Evolutionary conservation across 1,284 basidiomycete species (phyloP).

Genomic region (Heterobasidion occidentale): DNA sequence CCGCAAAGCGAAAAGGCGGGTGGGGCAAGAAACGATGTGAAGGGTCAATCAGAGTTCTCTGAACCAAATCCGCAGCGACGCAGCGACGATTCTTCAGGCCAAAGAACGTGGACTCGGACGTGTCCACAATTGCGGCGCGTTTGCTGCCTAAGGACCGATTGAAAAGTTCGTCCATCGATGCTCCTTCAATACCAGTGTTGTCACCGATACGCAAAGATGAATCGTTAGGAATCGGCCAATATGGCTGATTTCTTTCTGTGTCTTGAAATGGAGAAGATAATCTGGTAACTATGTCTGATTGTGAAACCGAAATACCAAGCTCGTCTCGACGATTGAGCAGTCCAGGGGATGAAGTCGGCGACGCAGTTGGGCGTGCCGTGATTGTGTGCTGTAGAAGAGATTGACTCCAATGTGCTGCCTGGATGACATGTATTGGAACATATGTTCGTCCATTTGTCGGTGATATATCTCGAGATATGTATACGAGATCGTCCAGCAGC

Average conservation of each 20-base stretch:
- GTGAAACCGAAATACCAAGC: constrained; percentile 46
- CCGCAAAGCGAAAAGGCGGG: constrained; percentile 76
- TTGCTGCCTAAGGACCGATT: constrained; percentile 17
- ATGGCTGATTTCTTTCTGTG: constrained; percentile 29
- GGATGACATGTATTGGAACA: constrained; percentile 59
- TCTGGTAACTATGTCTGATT: constrained; percentile 37
- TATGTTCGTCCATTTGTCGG: constrained; percentile 62
- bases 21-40: constrained; percentile 46
- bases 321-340: constrained; percentile 35
- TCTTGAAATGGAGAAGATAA: constrained; percentile 13
- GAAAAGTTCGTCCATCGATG: constrained; percentile 48
- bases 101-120: constrained; percentile 54
- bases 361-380: constrained; percentile 31
- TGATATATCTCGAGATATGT: constrained; percentile 67
- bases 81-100: constrained; percentile 46
- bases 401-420: constrained; percentile 74
- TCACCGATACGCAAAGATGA: constrained; percentile 80
- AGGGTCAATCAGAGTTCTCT: constrained; percentile 33
- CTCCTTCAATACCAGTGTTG: constrained; percentile 42
- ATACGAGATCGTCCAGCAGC: constrained; percentile 72
- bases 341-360: constrained; percentile 30
- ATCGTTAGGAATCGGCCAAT: constrained; percentile 70
- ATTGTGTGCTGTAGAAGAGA: constrained; percentile 55
- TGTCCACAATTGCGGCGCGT: constrained; percentile 15
- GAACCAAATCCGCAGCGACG: constrained; percentile 31